phyloP scores from a whole-genome alignment of 1,284 basidiomycete genomes.

The Phellopilus nigrolimitatus region DNA sequence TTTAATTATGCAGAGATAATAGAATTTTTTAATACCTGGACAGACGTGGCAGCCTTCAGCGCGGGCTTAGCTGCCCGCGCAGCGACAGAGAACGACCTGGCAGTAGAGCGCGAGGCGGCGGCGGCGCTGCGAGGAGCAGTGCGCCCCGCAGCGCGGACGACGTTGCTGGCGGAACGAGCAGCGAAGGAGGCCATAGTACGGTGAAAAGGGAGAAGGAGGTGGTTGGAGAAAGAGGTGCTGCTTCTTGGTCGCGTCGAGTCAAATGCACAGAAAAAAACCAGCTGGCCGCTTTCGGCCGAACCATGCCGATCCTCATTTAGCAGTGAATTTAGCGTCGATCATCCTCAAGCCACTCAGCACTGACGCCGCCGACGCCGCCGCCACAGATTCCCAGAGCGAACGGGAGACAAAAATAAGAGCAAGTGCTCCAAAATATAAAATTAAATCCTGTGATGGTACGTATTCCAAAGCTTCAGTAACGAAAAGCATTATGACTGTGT shows the following conservation, averaged over 20 bases:
- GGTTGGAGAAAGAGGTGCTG: neutral
- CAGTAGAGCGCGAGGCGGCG: conserved; percentile 41
- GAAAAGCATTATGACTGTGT: no score
- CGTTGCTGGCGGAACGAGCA: conserved; percentile 50
- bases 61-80: conserved; percentile 45
- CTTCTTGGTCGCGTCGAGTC: conserved; percentile 3
- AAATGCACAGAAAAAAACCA: conserved; percentile 6
- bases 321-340: neutral
- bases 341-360: neutral
- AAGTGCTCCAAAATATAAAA: neutral
- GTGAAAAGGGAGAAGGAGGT: neutral
- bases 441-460: no score
- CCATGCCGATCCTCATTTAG: no score
- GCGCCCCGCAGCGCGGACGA: conserved; percentile 56
- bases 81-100: conserved; percentile 73
- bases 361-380: neutral
- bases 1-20: neutral
- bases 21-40: conserved; percentile 35
- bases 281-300: conserved; percentile 11
- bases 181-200: conserved; percentile 57
- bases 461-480: no score
- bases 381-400: no score
- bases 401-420: no score
- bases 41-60: conserved; percentile 33
- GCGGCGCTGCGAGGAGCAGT: conserved; percentile 46